Evolutionary conservation across 1,284 basidiomycete genomes (phyloP).

Genomic region (Stereum hirsutum): DNA sequence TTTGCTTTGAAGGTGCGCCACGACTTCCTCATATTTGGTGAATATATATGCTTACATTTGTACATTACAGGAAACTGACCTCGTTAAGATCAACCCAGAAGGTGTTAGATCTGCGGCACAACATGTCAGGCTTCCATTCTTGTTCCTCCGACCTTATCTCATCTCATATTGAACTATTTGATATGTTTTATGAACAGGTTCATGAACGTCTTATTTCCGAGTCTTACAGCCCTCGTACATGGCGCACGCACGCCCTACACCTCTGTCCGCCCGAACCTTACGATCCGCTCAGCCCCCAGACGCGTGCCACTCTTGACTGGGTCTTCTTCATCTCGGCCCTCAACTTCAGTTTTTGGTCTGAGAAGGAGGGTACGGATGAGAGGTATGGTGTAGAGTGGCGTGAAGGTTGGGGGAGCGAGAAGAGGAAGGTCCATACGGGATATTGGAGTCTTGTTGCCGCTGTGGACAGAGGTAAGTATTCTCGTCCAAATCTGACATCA

Average conservation of each 20-base stretch:
- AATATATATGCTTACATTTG: background rate
- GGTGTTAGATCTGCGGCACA: conserved; percentile 52
- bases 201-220: conserved; percentile 44
- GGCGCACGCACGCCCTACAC: conserved; percentile 71
- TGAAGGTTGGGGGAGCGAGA: conserved; percentile 47
- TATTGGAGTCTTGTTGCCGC: conserved; percentile 80
- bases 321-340: conserved; percentile 76
- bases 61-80: conserved; percentile 34
- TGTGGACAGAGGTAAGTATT: conserved; percentile 54
- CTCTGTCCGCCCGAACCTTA: conserved; percentile 58
- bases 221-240: conserved; percentile 66
- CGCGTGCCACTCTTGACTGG: conserved; percentile 61
- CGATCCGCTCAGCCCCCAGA: conserved; percentile 39
- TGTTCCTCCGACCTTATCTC: background rate
- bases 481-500: background rate
- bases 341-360: conserved; percentile 85
- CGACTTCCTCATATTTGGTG: background rate
- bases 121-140: conserved; percentile 36
- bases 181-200: conserved; percentile 37
- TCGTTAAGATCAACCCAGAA: conserved; percentile 47
- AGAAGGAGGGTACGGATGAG: conserved; percentile 40
- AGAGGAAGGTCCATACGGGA: conserved; percentile 51
- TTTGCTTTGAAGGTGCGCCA: conserved; percentile 37
- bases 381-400: conserved; percentile 73
- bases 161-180: background rate